phyloP scores from a whole-genome alignment of 2,329 filamentous ascomycete genomes.

The Clonostachys sp. region DNA sequence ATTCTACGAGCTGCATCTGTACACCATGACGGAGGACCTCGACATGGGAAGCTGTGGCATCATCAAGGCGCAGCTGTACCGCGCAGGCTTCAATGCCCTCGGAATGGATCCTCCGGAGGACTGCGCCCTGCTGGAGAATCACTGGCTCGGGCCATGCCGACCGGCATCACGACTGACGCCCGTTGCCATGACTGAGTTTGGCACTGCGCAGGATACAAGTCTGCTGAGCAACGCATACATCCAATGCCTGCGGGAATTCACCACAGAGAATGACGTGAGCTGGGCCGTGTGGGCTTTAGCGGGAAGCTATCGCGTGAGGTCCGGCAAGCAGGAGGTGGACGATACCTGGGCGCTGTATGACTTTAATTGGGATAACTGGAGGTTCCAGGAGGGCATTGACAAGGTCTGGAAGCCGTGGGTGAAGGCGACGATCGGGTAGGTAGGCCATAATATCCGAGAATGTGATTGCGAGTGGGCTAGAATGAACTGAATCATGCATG shows the following conservation, averaged over 20 bases:
- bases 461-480: too few species aligned
- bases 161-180: constrained; percentile 33
- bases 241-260: constrained; percentile 38
- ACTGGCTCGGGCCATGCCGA: constrained; percentile 15
- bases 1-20: constrained; percentile 39
- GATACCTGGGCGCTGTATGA: constrained; percentile 45
- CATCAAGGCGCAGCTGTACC: constrained; percentile 42
- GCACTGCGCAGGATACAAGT: constrained; percentile 20
- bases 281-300: constrained; percentile 46
- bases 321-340: constrained; percentile 34
- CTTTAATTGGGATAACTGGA: constrained; percentile 40
- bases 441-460: too few species aligned
- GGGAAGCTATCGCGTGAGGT: constrained; percentile 38
- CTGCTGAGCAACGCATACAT: constrained; percentile 36
- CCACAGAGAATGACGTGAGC: constrained; percentile 34
- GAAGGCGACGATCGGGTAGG: constrained; percentile 21
- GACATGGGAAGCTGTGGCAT: constrained; percentile 40
- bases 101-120: constrained; percentile 31
- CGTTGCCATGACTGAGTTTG: constrained; percentile 42
- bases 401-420: constrained; percentile 47
- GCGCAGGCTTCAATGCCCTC: constrained; percentile 43
- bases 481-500: too few species aligned
- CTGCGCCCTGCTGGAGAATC: constrained; percentile 27
- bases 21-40: constrained; percentile 31
- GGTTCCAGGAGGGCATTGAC: constrained; percentile 36